Evolutionary conservation across 192 early-diverging fungal species (phyloP).

Genomic region (Coemansia sp.): DNA sequence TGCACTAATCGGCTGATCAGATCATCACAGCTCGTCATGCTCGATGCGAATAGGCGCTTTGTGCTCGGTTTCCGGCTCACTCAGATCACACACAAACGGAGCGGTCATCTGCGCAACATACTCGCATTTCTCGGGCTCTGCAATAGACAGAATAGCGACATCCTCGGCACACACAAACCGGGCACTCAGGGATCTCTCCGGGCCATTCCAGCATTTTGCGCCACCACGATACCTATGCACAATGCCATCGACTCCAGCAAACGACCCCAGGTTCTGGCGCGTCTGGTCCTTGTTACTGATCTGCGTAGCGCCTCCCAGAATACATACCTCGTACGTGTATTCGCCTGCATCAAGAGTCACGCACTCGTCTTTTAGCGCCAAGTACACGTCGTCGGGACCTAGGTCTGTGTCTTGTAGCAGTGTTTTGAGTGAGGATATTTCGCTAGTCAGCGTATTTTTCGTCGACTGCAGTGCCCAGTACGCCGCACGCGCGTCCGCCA

Average conservation of each 20-base stretch:
- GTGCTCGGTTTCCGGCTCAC: not conserved
- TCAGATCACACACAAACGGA: constrained; percentile 72
- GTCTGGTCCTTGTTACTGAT: constrained; percentile 59
- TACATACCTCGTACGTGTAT: constrained; percentile 75
- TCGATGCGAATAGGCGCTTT: no score
- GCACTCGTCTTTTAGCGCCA: constrained; percentile 67
- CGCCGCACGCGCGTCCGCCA: constrained; percentile 18
- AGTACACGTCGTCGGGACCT: constrained; percentile 69
- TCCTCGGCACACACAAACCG: constrained; percentile 71
- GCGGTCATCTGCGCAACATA: constrained; percentile 72
- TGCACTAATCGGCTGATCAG: constrained; percentile 1
- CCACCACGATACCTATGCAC: constrained; percentile 71
- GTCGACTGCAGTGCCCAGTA: constrained; percentile 18
- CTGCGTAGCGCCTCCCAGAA: constrained; percentile 76
- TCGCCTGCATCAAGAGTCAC: constrained; percentile 59
- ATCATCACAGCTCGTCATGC: constrained; percentile 14
- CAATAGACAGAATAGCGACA: constrained; percentile 65
- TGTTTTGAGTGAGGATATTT: constrained; percentile 50
- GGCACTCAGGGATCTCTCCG: constrained; percentile 71
- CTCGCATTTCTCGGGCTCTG: constrained; percentile 94
- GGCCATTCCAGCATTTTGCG: constrained; percentile 93
- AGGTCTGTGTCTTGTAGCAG: constrained; percentile 62
- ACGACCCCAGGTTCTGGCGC: constrained; percentile 60
- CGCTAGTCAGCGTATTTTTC: constrained; percentile 21
- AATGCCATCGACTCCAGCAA: constrained; percentile 43